Base-by-base conservation (phyloP, 768 basidiomycete genomes). In the Tylopilus sp. region DNA sequence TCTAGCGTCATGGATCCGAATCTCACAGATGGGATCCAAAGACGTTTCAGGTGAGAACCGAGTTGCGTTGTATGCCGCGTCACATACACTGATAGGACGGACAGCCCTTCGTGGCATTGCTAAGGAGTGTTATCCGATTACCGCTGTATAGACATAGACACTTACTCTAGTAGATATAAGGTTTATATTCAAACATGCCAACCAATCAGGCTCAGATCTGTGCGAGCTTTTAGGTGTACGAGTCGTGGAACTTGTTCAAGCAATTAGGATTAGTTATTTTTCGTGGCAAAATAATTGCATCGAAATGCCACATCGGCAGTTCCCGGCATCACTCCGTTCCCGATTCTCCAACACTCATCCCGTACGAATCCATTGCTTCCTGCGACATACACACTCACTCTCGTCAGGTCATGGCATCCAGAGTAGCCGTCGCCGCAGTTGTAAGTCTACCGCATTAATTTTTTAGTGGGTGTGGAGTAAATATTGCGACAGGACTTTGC, bases 401-500 rank as follows among this genome's bases (percentile, higher is more conserved):
- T 40, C n/a, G 12, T 51, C 45, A 68, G 69, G 54, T 55, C 60
- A 86, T 86, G 85, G 83, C 86, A 56, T 78, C 83, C 67, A 87
- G 83, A 81, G 80, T 78, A 77, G 80, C 82, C 56, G 75, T 78
- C 53, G 83, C 77, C 57, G 84, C 81, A 69, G 82, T 87, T 55
- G 81, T 82, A 60, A 71, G 80, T 62, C 53, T 45, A 48, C 13
- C 23, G 22, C 21, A 3, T 30, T 30, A 11, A 17, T 33, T 23
- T 50, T 28, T 22, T 4, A 38, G 40, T 6, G 10, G 21, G 13
- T 23, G 33, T 47, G 52, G n/a, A 58, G 50, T 39, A 20, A n/a
- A 20, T 21, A 21, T 39, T 45, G 49, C 50, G 30, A 53, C 64
- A 93, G 90, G 89, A 91, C 72, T 91, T 91, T 69, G 71, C 86